Evolutionary conservation across 1,284 basidiomycete genomes (phyloP).

Genomic region (Grifola frondosa): DNA sequence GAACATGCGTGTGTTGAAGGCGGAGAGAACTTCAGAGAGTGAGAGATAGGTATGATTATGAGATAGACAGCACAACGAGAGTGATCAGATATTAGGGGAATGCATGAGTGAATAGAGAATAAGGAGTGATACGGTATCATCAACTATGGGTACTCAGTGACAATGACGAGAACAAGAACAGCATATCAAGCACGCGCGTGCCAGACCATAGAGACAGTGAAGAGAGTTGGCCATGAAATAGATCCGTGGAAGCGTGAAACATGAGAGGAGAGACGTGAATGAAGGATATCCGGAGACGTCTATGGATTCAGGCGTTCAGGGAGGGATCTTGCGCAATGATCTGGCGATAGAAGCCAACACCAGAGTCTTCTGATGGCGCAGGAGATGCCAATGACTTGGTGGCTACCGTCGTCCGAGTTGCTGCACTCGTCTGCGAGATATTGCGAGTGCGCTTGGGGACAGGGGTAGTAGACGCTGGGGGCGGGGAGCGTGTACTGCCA

Average conservation of each 20-base stretch:
- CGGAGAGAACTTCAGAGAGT: constrained; percentile 11
- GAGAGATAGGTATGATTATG: constrained; percentile 21
- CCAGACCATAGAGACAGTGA: constrained; percentile 25
- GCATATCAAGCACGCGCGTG: constrained; percentile 26
- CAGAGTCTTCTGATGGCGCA: constrained; percentile 81
- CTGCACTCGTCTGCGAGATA: constrained; percentile 66
- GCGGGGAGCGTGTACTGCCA: constrained; percentile 51
- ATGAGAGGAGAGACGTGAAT: constrained; percentile 5
- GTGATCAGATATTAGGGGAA: constrained; percentile 28
- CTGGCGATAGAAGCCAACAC: constrained; percentile 77
- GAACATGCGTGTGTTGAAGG: constrained; percentile 12
- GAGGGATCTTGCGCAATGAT: constrained; percentile 72
- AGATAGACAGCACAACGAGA: constrained; percentile 28
- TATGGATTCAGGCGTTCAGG: constrained; percentile 44
- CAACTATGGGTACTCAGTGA: constrained; percentile 29
- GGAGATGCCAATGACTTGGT: constrained; percentile 64
- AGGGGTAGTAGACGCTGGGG: constrained; percentile 36
- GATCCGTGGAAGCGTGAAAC: constrained; percentile 21
- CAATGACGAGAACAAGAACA: constrained; percentile 24
- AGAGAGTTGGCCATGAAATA: constrained; percentile 27
- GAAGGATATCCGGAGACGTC: constrained; percentile 13
- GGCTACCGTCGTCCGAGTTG: constrained; percentile 40
- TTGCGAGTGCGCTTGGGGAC: constrained; percentile 59
- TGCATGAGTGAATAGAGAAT: constrained; percentile 30
- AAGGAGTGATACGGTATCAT: constrained; percentile 37